phyloP scores from a whole-genome alignment of 2,329 filamentous ascomycete genomes.

The Alternaria ventricosa region DNA sequence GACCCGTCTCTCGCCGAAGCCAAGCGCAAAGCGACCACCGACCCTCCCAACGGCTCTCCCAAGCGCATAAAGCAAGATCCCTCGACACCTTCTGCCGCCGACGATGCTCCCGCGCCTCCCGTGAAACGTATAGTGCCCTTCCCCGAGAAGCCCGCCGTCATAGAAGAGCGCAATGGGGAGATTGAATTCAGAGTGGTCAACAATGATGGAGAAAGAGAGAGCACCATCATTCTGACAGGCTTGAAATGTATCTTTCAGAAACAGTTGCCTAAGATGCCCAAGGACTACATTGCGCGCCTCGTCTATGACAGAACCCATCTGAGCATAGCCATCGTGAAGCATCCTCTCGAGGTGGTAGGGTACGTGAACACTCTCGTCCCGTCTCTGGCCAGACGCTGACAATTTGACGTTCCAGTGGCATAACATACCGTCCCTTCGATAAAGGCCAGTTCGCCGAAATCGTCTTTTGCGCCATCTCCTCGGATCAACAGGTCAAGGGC shows the following conservation, averaged over 20 bases:
- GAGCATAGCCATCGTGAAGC: conserved; percentile 97
- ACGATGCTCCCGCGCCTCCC: conserved; percentile 47
- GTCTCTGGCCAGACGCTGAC: not conserved
- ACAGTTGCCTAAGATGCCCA: conserved; percentile 98
- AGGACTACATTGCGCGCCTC: conserved; percentile 96
- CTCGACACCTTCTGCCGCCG: conserved; percentile 39
- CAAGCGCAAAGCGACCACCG: conserved; percentile 79
- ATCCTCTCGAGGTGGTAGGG: conserved; percentile 88
- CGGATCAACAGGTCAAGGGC: conserved; percentile 97
- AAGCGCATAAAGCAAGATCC: conserved; percentile 62
- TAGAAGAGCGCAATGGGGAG: conserved; percentile 91
- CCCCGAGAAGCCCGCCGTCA: conserved; percentile 90
- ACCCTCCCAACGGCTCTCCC: conserved; percentile 64
- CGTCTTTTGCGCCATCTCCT: conserved; percentile 97
- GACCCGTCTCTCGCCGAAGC: conserved; percentile 36
- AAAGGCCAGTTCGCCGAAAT: conserved; percentile 94
- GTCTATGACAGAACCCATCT: conserved; percentile 97
- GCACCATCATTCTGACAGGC: conserved; percentile 91
- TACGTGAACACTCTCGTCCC: conserved; percentile 40
- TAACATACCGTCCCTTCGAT: conserved; percentile 95
- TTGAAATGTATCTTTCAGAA: conserved; percentile 99
- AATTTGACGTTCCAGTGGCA: conserved; percentile 66
- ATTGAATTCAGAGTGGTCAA: conserved; percentile 98
- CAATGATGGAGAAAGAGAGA: conserved; percentile 88
- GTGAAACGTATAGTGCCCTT: conserved; percentile 76